These are phyloP conservation scores for Bryoerythrophyllum caledonicum DNA, from an alignment of 225 moss, liverwort and hornwort species.

Conservation along the genomic window DNA sequence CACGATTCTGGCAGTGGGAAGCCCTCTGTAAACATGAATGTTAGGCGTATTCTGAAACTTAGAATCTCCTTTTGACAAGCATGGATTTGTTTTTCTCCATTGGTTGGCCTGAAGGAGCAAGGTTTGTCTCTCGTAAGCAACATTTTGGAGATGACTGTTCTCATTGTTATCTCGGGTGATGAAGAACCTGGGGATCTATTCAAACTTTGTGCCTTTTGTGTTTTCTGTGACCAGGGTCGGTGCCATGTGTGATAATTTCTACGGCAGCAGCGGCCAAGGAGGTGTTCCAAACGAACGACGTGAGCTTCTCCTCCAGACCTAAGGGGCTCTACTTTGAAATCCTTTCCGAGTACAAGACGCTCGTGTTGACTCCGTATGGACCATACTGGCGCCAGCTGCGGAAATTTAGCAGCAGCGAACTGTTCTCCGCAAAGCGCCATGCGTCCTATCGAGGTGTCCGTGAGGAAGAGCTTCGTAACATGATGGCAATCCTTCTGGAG, in stretches of 20 bases:
- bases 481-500: slow-evolving; percentile 28
- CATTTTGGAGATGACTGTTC: not conserved
- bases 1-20: too few relatives aligned
- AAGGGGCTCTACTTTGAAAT: slow-evolving; percentile 27
- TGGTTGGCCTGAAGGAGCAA: not conserved
- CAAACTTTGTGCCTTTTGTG: not conserved
- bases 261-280: slow-evolving; percentile 37
- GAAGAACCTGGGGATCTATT: not conserved
- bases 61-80: too few relatives aligned
- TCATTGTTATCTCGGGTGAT: not conserved
- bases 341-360: slow-evolving; percentile 34
- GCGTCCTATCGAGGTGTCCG: slow-evolving; percentile 28
- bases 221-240: slow-evolving; percentile 22
- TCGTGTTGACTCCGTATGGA: slow-evolving; percentile 30
- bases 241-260: slow-evolving; percentile 41
- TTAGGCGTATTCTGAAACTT: too few relatives aligned
- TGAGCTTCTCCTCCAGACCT: slow-evolving; percentile 21
- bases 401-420: slow-evolving; percentile 28
- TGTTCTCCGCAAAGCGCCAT: slow-evolving; percentile 40
- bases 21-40: too few relatives aligned
- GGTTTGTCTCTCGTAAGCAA: not conserved
- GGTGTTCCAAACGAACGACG: slow-evolving; percentile 35
- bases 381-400: slow-evolving; percentile 40
- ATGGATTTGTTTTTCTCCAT: too few relatives aligned
- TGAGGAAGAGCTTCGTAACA: slow-evolving; percentile 38